These are phyloP conservation scores for Suhomyces prunicola DNA, from an alignment of 805 yeast genomes.

Conservation along the genomic window DNA sequence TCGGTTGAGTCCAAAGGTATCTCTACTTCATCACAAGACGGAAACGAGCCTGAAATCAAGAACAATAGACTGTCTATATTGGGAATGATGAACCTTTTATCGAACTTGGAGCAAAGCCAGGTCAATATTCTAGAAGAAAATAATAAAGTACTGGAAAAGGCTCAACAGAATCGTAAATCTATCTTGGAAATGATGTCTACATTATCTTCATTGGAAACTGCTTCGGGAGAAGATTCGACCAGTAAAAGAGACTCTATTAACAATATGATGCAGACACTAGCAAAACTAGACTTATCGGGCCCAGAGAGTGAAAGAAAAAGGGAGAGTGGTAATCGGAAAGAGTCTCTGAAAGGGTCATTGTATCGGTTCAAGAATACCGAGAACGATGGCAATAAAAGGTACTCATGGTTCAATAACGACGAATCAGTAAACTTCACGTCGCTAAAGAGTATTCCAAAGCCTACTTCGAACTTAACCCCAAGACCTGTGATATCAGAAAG, in stretches of 20 bases:
- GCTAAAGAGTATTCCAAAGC: not conserved
- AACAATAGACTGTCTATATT: conserved; percentile 12
- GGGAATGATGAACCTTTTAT: conserved; percentile 13
- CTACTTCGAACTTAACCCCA: not conserved
- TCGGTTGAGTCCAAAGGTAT: not conserved
- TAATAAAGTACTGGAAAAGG: conserved; percentile 4
- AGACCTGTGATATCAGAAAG: not conserved
- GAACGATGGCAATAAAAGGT: conserved; percentile 11
- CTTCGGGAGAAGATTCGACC: conserved; percentile 1
- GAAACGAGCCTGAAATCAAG: not conserved
- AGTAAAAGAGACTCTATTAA: conserved; percentile 19
- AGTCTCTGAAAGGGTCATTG: not conserved
- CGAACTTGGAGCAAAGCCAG: conserved; percentile 12
- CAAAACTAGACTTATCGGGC: conserved; percentile 10
- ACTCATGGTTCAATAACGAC: conserved; percentile 32
- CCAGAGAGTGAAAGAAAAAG: not conserved
- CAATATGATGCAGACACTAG: conserved; percentile 23
- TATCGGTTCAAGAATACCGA: not conserved
- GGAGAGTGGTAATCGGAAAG: too few species aligned
- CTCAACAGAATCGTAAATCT: conserved; percentile 23
- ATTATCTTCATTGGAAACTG: conserved; percentile 17
- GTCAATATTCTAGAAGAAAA: conserved; percentile 9
- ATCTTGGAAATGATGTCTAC: conserved; percentile 32
- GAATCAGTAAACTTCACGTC: conserved; percentile 16
- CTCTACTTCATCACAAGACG: not conserved